phyloP scores from a whole-genome alignment of 2,329 filamentous ascomycete species.

The Nakataea oryzae region DNA sequence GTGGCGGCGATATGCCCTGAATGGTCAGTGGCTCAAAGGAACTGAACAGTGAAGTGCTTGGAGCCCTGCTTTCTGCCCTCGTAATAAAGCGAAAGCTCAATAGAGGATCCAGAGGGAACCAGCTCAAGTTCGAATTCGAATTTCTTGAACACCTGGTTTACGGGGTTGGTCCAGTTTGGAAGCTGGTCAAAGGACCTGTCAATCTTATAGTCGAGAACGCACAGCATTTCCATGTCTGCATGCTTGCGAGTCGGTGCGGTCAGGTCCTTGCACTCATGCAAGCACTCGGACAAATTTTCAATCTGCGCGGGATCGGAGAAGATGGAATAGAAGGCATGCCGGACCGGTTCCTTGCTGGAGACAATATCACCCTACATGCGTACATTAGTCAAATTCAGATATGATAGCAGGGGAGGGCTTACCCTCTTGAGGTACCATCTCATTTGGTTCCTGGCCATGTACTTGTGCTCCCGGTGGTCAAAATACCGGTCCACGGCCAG shows the following conservation, averaged over 20 bases:
- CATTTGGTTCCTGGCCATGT: slow-evolving; percentile 7
- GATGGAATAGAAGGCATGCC: not conserved
- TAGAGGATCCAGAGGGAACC: slow-evolving; percentile 7
- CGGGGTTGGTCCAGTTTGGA: not conserved
- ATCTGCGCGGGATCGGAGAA: not conserved
- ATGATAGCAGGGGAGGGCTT: not conserved
- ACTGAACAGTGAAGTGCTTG: not conserved
- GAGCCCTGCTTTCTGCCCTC: not conserved
- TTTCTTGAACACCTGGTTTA: slow-evolving; percentile 3
- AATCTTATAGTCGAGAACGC: not conserved
- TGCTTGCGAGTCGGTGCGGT: not conserved
- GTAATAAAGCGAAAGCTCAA: slow-evolving; percentile 7
- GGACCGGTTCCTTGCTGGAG: not conserved
- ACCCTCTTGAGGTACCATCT: slow-evolving; percentile 9
- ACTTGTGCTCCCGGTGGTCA: not conserved
- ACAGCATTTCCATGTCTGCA: not conserved
- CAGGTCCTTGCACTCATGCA: not conserved
- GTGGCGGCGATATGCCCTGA: too few species aligned
- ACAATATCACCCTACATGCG: not conserved
- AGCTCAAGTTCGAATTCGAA: slow-evolving; percentile 8
- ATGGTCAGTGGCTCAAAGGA: too few species aligned
- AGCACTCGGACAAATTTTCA: not conserved
- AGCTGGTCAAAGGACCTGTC: not conserved
- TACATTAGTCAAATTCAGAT: too few species aligned
- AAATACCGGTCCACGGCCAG: slow-evolving; percentile 2